Base-by-base conservation (phyloP, 495 filamentous ascomycete genomes). In the Penicillium turbatum region DNA sequence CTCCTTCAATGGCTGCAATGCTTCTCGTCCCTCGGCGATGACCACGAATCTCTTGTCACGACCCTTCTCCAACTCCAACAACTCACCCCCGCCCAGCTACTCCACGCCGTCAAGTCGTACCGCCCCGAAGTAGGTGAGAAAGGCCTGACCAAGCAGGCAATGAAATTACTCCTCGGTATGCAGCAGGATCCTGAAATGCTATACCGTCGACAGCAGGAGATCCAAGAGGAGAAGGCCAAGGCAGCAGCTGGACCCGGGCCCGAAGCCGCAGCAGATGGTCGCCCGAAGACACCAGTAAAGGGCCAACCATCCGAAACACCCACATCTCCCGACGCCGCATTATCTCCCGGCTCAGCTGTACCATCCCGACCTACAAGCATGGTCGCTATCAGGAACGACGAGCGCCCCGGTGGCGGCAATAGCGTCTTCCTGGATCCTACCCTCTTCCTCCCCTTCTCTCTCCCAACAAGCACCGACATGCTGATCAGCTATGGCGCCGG, bases 391-490 rank as follows among this genome's bases (percentile, higher is more conserved):
- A 41, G 51, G 27, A 50, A 59, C 29, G 71, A 74, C 10, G 72
- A 72, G 31, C 69, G 69, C n/a, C 64, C 66, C 10, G 49, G 49
- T n/a, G 60, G 64, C 6, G 53, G 92, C 10, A 69, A 67, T 40
- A 64, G 56, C 5, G 60, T 97, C 26, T 82, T 97, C 34, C 72
- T 97, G 24, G 91, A 97, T 63, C 89, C 92, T 15, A 86, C 91
- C 10, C 75, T 95, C 35, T 96, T 96, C 81, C 80, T 99, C 24
- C 95, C 95, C 1, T 99, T 99, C 66, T 86, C 86, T 30, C 76
- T 99, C 17, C 93, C 93, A 1, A 96, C 93, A 5, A 95, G 91
- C 53, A 96, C 92, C 13, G 93, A 97, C 67, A 97, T 99, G 93
- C 77, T 96, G 55, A 79, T 99, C 34, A 91, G 83, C 57, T 99